Evolutionary conservation across 495 filamentous ascomycete genomes (phyloP).

Genomic region (Aspergillus ostianus): DNA sequence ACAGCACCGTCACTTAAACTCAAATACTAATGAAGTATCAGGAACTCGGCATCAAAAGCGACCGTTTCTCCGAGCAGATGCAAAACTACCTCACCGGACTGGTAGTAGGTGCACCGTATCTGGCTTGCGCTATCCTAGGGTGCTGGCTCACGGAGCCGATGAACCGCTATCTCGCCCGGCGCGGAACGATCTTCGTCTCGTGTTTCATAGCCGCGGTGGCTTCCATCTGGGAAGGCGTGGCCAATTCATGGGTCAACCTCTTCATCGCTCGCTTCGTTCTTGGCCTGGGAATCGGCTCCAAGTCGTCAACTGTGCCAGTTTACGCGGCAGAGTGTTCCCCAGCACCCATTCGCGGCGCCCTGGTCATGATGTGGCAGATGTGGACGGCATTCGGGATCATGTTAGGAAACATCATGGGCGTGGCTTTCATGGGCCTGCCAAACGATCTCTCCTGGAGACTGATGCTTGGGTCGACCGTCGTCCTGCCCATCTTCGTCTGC

Average conservation of each 20-base stretch:
- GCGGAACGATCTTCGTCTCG: constrained; percentile 58
- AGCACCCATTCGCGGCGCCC: constrained; percentile 53
- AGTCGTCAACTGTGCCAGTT: constrained; percentile 57
- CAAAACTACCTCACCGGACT: constrained; percentile 41
- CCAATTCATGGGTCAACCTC: constrained; percentile 51
- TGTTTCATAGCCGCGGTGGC: constrained; percentile 48
- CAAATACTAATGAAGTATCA: constrained; percentile 1
- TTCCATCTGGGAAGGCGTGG: constrained; percentile 49
- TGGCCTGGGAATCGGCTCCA: constrained; percentile 60
- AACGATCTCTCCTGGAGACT: constrained; percentile 45
- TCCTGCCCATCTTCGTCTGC: constrained; percentile 43
- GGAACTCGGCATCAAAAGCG: constrained; percentile 32
- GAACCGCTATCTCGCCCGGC: constrained; percentile 53
- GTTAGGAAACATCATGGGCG: constrained; percentile 69
- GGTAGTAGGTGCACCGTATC: constrained; percentile 47
- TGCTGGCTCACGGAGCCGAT: constrained; percentile 57
- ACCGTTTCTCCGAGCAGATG: constrained; percentile 21
- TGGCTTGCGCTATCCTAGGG: constrained; percentile 44
- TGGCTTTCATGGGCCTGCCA: constrained; percentile 56
- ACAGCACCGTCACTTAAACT: neutral
- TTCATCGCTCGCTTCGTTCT: constrained; percentile 59
- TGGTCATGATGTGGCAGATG: constrained; percentile 66
- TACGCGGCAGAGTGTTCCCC: constrained; percentile 59
- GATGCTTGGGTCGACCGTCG: constrained; percentile 47
- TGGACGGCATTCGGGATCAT: constrained; percentile 79